Evolutionary conservation across 1,284 basidiomycete genomes (phyloP).

Genomic region (Lentinula novae-zelandiae): DNA sequence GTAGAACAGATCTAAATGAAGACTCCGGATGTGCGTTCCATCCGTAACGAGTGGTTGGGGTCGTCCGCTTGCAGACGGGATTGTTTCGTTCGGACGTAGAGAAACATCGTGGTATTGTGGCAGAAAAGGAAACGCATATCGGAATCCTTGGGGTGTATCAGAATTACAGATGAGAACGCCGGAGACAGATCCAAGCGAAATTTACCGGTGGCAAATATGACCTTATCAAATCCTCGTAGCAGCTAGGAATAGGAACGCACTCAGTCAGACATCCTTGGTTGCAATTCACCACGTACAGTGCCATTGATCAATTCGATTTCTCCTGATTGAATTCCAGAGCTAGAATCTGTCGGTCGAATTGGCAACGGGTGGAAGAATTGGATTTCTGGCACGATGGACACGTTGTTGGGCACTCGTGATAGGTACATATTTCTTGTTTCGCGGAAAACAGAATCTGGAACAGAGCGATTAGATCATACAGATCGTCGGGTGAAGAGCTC

Average conservation of each 20-base stretch:
- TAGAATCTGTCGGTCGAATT: background rate
- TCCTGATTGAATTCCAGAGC: constrained; percentile 22
- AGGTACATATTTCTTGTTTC: constrained; percentile 17
- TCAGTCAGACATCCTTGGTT: background rate
- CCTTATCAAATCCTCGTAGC: constrained; percentile 32
- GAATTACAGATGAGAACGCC: constrained; percentile 21
- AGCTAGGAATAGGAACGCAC: constrained; percentile 24
- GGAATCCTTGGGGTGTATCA: constrained; percentile 28
- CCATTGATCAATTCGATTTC: constrained; percentile 38
- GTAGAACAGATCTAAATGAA: constrained; percentile 43
- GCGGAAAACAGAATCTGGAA: constrained; percentile 4
- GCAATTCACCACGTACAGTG: constrained; percentile 23
- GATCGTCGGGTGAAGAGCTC: too few relatives aligned
- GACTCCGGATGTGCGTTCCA: constrained; percentile 40
- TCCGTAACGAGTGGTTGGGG: constrained; percentile 38
- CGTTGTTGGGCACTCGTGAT: constrained; percentile 25
- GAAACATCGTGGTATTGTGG: constrained; percentile 36
- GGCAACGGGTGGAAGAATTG: constrained; percentile 23
- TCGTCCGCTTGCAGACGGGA: constrained; percentile 14
- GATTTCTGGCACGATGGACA: constrained; percentile 29
- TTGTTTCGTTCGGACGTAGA: constrained; percentile 17
- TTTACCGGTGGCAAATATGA: constrained; percentile 37
- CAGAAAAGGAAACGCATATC: constrained; percentile 46
- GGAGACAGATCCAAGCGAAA: background rate
- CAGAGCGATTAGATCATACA: background rate